Evolutionary conservation across 140 eudicot species (phyloP).

Genomic region (Flaveria floridana): DNA sequence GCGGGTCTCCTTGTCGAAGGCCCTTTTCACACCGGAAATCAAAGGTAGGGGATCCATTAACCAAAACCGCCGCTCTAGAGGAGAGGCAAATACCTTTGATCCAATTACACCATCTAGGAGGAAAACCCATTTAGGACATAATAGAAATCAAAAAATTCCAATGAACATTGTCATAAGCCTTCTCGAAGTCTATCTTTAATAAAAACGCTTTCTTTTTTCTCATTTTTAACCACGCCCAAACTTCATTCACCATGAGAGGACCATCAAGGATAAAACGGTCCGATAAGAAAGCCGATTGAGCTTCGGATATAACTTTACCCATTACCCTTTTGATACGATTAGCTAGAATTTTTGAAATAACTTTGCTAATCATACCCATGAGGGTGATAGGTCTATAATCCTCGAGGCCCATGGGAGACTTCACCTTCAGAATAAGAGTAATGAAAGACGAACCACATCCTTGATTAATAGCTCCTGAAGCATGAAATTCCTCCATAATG

Average conservation of each 20-base stretch:
- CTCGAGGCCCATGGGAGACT: too few species aligned
- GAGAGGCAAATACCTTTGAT: not conserved
- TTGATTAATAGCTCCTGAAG: not conserved
- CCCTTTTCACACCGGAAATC: too few species aligned
- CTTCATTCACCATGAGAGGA: not conserved
- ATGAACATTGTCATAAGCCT: too few species aligned
- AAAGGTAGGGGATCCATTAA: too few species aligned
- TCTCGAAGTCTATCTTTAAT: not conserved
- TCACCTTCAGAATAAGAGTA: not conserved
- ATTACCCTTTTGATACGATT: too few species aligned
- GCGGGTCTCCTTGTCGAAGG: too few species aligned
- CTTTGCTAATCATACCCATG: too few species aligned
- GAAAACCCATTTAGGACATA: not conserved
- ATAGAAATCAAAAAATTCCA: not conserved
- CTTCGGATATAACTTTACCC: not conserved
- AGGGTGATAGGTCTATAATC: too few species aligned
- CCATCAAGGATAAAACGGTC: not conserved
- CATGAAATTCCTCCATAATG: not conserved
- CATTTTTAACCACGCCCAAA: not conserved
- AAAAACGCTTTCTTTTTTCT: not conserved
- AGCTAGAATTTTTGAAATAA: too few species aligned
- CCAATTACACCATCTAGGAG: not conserved
- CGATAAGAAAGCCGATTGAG: not conserved
- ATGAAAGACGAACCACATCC: not conserved
- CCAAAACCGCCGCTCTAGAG: not conserved